Percentiles rank a stretch among this genome's conserved stretches.
phyloP scores from a whole-genome alignment of 2,329 filamentous ascomycete genomes.

The Hymenoscyphus repandus region DNA sequence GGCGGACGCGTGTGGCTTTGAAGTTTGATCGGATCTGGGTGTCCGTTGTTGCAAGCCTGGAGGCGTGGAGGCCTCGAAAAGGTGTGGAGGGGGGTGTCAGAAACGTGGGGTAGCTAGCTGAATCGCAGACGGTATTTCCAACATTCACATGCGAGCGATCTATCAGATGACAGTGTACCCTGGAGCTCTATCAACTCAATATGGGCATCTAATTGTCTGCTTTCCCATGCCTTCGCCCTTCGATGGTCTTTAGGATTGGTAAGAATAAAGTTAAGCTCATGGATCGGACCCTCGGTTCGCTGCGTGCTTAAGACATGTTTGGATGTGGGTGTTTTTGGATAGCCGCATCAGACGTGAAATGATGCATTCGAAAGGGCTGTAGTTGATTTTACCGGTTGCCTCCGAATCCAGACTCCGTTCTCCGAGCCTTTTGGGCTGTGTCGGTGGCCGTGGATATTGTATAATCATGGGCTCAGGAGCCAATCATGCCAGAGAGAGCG shows the following conservation, averaged over 20 bases:
- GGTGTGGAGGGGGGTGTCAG: neutral
- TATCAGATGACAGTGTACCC: neutral
- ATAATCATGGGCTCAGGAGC: too few species aligned
- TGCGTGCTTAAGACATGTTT: neutral
- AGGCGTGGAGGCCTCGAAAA: neutral
- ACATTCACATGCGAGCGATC: neutral
- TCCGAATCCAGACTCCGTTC: too few species aligned
- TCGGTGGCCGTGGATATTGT: too few species aligned
- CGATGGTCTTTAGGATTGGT: neutral
- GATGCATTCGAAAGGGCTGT: neutral
- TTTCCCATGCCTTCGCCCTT: neutral
- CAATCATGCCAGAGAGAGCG: too few species aligned
- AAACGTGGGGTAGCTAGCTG: conserved; percentile 2
- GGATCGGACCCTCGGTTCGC: neutral
- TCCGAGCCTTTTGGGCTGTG: too few species aligned
- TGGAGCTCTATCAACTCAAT: neutral
- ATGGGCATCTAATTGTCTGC: neutral
- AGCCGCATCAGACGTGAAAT: conserved; percentile 1
- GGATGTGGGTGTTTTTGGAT: neutral
- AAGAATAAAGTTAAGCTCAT: neutral
- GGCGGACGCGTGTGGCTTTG: neutral
- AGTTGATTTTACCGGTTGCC: too few species aligned
- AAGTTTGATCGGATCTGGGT: neutral
- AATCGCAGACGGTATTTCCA: neutral
- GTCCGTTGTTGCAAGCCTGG: neutral